These are phyloP conservation scores for Aspergillus brasiliensis DNA, from an alignment of 2,329 filamentous ascomycete genomes.

Conservation along the genomic window DNA sequence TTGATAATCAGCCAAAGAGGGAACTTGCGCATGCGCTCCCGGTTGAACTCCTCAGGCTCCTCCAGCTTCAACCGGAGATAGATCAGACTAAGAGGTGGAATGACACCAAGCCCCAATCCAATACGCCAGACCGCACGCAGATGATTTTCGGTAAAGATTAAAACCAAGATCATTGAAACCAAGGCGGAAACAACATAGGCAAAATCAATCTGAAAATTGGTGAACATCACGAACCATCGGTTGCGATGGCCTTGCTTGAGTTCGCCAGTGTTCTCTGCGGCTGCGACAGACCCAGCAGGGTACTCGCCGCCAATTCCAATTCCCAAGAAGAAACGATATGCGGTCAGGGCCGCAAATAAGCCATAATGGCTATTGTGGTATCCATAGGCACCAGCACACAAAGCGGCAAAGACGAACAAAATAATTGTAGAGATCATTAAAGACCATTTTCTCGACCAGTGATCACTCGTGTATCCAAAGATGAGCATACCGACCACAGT, in stretches of 20 bases:
- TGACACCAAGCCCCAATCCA: constrained; percentile 73
- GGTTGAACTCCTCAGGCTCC: constrained; percentile 76
- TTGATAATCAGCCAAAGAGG: constrained; percentile 53
- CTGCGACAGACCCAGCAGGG: constrained; percentile 71
- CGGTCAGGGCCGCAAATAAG: constrained; percentile 76
- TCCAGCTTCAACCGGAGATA: constrained; percentile 71
- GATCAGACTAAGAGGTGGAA: constrained; percentile 74
- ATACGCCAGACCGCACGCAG: constrained; percentile 79
- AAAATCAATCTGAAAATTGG: constrained; percentile 82
- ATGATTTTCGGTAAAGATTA: constrained; percentile 63
- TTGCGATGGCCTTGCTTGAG: constrained; percentile 80
- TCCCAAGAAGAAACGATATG: constrained; percentile 80
- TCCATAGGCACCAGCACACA: constrained; percentile 76
- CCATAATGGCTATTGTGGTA: constrained; percentile 68
- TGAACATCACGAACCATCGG: constrained; percentile 88
- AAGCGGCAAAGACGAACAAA: constrained; percentile 79
- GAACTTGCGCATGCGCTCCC: constrained; percentile 68
- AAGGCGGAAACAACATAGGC: constrained; percentile 82
- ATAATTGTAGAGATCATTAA: constrained; percentile 80
- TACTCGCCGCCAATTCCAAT: constrained; percentile 72
- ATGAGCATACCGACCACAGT: constrained; percentile 79
- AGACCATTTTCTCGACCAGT: constrained; percentile 81
- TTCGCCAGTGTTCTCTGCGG: constrained; percentile 81
- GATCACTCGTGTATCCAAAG: constrained; percentile 80
- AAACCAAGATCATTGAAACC: constrained; percentile 67